Evolutionary conservation across 768 basidiomycete genomes (phyloP).

Genomic region (Tylopilus rubrobrunneus): DNA sequence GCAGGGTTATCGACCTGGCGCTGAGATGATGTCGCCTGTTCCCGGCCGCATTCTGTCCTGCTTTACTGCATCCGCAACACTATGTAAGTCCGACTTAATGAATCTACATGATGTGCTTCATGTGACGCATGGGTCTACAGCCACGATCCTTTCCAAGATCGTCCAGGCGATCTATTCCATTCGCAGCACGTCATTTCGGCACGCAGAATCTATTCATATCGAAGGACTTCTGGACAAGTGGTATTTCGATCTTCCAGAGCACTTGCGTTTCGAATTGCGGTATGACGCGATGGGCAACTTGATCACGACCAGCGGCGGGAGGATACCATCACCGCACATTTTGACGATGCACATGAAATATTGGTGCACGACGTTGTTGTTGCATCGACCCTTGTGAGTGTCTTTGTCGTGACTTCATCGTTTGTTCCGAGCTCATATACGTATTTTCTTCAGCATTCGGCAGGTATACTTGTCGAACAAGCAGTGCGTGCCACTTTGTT

Average conservation of each 20-base stretch:
- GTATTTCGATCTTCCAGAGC: constrained; percentile 66
- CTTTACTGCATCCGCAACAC: constrained; percentile 67
- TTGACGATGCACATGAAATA: constrained; percentile 82
- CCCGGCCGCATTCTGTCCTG: constrained; percentile 62
- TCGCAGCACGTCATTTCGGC: constrained; percentile 50
- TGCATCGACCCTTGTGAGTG: constrained; percentile 78
- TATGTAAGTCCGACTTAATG: constrained; percentile 48
- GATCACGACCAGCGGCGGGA: constrained; percentile 18
- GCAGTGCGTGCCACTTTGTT: constrained; percentile 29
- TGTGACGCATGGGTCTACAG: constrained; percentile 34
- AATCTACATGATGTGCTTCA: not conserved
- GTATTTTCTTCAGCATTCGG: constrained; percentile 20
- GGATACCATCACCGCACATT: constrained; percentile 55
- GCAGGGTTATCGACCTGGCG: constrained; percentile 23
- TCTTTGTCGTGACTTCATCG: not conserved
- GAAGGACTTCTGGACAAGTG: constrained; percentile 69
- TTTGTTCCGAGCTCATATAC: not conserved
- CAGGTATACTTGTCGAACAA: constrained; percentile 31
- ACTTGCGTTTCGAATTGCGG: constrained; percentile 60
- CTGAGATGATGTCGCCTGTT: constrained; percentile 25
- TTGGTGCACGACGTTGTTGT: constrained; percentile 71
- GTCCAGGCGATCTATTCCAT: constrained; percentile 72
- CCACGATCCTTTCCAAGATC: constrained; percentile 63
- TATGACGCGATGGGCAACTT: constrained; percentile 33
- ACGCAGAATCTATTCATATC: constrained; percentile 51